Conservation (phyloP, 2,329 filamentous ascomycete species). For the Nemania sp. region DNA sequence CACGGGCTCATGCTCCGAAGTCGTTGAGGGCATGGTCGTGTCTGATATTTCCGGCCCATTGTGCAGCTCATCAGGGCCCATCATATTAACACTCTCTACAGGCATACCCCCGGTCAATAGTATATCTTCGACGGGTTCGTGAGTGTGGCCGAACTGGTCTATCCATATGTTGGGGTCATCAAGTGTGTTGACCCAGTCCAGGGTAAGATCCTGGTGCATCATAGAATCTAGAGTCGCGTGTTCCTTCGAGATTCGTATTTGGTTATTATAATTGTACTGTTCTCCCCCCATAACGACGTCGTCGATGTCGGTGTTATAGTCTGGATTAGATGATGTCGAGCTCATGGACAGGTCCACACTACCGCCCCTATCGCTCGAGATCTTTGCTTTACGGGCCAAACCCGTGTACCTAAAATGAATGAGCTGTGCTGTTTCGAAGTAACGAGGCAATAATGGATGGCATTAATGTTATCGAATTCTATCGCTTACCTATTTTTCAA, state of each 20-base stretch:
- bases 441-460: not conserved
- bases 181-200: slow-evolving; percentile 15
- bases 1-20: not conserved
- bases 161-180: slow-evolving; percentile 16
- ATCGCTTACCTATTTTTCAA: slow-evolving; percentile 30
- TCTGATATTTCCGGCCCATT: not conserved
- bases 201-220: slow-evolving; percentile 1
- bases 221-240: not conserved
- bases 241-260: not conserved
- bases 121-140: not conserved
- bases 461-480: too few relatives aligned
- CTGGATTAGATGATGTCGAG: slow-evolving; percentile 9
- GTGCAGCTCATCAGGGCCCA: not conserved
- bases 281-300: not conserved
- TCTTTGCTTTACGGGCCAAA: slow-evolving; percentile 12
- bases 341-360: slow-evolving; percentile 5
- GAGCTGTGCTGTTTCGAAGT: not conserved
- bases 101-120: slow-evolving; percentile 3
- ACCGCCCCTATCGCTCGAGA: not conserved
- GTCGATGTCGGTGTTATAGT: slow-evolving; percentile 1
- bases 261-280: not conserved
- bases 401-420: slow-evolving; percentile 17
- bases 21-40: not conserved
- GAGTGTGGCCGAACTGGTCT: slow-evolving; percentile 4
- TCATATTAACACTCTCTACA: not conserved